Evolutionary conservation across 306 rosid species (phyloP), one percentile per base, ranked within the genome.

Genomic region (Pyrus betulifolia): DNA sequence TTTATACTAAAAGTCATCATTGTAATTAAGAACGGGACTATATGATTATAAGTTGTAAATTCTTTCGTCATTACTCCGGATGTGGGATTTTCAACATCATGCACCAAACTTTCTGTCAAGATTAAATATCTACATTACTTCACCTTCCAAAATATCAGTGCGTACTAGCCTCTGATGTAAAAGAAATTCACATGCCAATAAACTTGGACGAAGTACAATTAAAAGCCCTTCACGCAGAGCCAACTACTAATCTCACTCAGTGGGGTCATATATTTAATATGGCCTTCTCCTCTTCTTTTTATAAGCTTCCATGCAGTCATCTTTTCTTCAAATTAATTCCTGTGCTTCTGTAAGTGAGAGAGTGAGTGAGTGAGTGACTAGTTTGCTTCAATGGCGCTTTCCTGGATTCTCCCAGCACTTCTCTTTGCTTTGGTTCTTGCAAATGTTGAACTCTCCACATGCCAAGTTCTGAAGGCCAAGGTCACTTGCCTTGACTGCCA

Each of bases 401-500:
- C 75, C 58, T 8, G 81, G 22, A 75, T 86, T 66, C 63, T 86
- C 77, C 63, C 80, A 42, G 76, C 84, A 22, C 78, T 92, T 71
- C 57, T 90, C 61, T 72, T 87, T 64, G 89, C 83, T 6, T 28
- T 86, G 72, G 83, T 80, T 70, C 61, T 90, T 42, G 81, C 86
- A 10, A 76, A 63, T 67, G 63, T 83, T 58, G 76, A 86, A 69
- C 84, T 79, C 21, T 81, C 98, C 18, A 45, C 84, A 31, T 72
- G 82, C 83, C 89, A 80, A 74, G 70, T 76, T 18, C 79, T 89
- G 1, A 81, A 85, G 72, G 97, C 85, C 74, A 94, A 86, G 70
- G 81, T 92, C 79, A 70, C 94, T 73, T 91, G 97, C 91, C 86
- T 74, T 11, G 95, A 94, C 63, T 94, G 97, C 85, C 28, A 80